A percentile compares a stretch with the other conserved stretches of the same genome.
These are phyloP conservation scores for Oryza meyeriana DNA, from an alignment of 176 grass and related monocot species.

Conservation along the genomic window DNA sequence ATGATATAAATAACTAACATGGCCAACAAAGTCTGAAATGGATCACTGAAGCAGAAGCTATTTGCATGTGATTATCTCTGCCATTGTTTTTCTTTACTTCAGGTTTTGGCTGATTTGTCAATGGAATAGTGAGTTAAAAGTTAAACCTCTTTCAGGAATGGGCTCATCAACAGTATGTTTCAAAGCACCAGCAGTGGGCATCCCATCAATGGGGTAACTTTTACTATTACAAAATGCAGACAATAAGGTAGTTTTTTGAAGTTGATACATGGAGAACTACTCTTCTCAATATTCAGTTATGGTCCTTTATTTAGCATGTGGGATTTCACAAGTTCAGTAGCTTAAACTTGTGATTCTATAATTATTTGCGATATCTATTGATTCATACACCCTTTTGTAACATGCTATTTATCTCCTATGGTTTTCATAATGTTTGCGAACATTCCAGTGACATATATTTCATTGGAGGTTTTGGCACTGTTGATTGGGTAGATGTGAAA, in stretches of 20 bases:
- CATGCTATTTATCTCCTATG: background rate
- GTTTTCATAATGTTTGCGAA: constrained; percentile 3
- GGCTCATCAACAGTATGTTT: constrained; percentile 71
- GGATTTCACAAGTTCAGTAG: background rate
- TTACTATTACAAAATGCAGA: constrained; percentile 82
- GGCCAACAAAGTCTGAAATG: background rate
- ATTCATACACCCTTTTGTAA: background rate
- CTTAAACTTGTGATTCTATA: background rate
- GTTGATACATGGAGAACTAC: background rate
- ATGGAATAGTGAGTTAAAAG: background rate
- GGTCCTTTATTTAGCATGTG: background rate
- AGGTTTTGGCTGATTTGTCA: background rate
- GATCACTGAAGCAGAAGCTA: background rate
- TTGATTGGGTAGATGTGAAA: constrained; percentile 79
- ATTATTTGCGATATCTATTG: background rate
- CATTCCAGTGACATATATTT: constrained; percentile 76
- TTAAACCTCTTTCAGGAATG: constrained; percentile 54
- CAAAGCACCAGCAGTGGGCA: constrained; percentile 84
- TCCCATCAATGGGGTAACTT: constrained; percentile 93
- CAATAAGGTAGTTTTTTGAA: constrained; percentile 52
- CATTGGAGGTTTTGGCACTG: constrained; percentile 91
- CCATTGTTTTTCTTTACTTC: background rate
- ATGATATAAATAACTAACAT: background rate
- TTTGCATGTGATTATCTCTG: background rate
- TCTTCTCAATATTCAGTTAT: constrained; percentile 4